Evolutionary conservation across 2,329 filamentous ascomycete genomes (phyloP), one percentile per base, ranked within the genome.

Genomic region (Fusarium neocosmosporiellum): DNA sequence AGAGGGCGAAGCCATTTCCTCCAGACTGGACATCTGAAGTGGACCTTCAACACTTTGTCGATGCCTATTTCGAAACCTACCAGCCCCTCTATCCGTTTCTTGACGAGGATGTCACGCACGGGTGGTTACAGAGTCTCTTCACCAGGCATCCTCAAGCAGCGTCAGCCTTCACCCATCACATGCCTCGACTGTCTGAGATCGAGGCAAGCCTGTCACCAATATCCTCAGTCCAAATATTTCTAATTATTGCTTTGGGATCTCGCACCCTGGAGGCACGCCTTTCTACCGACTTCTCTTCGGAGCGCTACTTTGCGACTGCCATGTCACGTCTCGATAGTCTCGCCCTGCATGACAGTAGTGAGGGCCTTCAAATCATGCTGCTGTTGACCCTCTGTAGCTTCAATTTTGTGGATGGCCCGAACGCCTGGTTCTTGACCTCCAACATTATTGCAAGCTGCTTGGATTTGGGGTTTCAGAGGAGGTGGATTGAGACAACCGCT

Each of bases 41-140:
- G 20, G 69, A 71, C 31, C 36, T 71, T n/a, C 66, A 69, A 18
- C 63, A 71, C 46, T 72, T 72, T 34, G 66, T 69, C 9, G 67
- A 69, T 62, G 66, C 66, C 24, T 71, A 71, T 22, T 71, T 71
- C 54, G 66, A 71, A 39, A 69, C 63, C 4, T 66, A 71, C 14
- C 69, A 71, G 18, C 66, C 69, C 2, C 53, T 71, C 7, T 71
- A 71, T 24, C 69, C 69, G 3, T 71, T 71, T 34, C 48, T 71
- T 3, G 66, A 69, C 22, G 69, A 71, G 43, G 66, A 69, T 60
- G 59, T 39, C 10, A 50, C 66, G 7, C 36, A 39, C 3, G 60
- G 63, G 5, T 61, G 67, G 4, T 50, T 70, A 24, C 59, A 70
- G 34, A 54, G 48, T 6, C 39, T 70, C n/a, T 64, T 60, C 39